These are phyloP conservation scores for Xerophyta viscosa DNA, from an alignment of 106 monocot genomes.

Conservation along the genomic window DNA sequence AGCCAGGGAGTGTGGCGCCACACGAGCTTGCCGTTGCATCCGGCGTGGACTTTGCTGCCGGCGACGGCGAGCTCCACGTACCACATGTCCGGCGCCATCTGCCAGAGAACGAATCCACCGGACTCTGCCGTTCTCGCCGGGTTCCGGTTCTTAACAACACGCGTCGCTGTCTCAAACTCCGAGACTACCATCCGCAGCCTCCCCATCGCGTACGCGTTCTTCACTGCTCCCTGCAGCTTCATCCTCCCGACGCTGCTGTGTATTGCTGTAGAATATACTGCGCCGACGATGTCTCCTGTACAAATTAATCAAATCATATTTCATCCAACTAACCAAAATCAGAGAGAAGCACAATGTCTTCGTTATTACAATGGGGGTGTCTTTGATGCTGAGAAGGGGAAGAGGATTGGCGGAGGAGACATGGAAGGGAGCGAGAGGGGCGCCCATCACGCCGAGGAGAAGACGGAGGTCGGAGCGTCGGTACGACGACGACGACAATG, in stretches of 20 bases:
- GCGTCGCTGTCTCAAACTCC: conserved; percentile 36
- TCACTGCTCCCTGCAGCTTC: conserved; percentile 45
- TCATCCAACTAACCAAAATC: too few relatives aligned
- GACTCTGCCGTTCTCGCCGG: conserved; percentile 19
- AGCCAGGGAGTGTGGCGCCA: conserved; percentile 68
- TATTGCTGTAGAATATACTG: conserved; percentile 74
- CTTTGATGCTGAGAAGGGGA: conserved; percentile 75
- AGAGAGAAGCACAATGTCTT: too few relatives aligned
- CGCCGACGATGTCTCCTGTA: conserved; percentile 56
- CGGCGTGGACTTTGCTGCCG: conserved; percentile 50
- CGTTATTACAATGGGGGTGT: conserved; percentile 77
- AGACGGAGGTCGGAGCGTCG: conserved; percentile 44
- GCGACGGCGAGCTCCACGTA: conserved; percentile 58
- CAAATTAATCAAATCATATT: too few relatives aligned
- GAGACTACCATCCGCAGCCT: conserved; percentile 46
- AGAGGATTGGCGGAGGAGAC: conserved; percentile 49
- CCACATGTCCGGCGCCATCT: conserved; percentile 68
- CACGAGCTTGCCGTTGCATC: conserved; percentile 51
- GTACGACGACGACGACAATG: conserved; percentile 12
- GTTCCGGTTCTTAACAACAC: conserved; percentile 33
- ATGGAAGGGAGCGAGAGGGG: conserved; percentile 56
- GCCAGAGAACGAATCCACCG: conserved; percentile 63
- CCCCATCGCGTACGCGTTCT: conserved; percentile 51
- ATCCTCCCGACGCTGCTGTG: conserved; percentile 38
- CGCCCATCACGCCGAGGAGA: conserved; percentile 64